Base-by-base conservation (phyloP, 495 filamentous ascomycete species). In the Aspergillus kassunensis region DNA sequence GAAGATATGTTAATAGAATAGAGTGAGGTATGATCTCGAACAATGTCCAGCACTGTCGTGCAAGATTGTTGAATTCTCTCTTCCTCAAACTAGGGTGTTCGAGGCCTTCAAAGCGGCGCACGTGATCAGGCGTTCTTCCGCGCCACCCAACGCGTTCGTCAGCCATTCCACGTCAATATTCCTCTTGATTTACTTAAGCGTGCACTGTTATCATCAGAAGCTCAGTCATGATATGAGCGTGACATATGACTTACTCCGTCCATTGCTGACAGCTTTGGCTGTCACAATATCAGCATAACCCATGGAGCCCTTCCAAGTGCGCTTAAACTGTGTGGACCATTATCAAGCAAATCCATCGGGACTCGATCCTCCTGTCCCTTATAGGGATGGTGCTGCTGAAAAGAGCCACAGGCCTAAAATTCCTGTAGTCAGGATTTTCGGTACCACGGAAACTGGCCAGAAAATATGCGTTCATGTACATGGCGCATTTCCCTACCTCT, bases 391-490 rank as follows among this genome's bases (percentile, higher is more conserved):
- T 13, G 49, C 73, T 67, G 33, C 78, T 74, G 66, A 66, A 64
- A 63, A 75, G 59, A 55, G 85, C 55, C 64, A 77, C 46, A 77
- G 80, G 30, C 83, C 88, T 1, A 85, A 79, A 47, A 83, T 97
- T 8, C 95, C 93, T 1, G 83, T 97, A 19, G 86, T 98, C 43
- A 83, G 93, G 55, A 81, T 93, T 16, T 98, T 97, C 66, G 95
- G 93, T 0, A 84, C 90, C 4, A 96, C 93, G 2, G 95, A 97
- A 66, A 89, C 90, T 0, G 95, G 95, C 2, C 92, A 98, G 66
- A 95, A 91, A 56, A 89, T 97, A 13, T 97, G 93, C 71, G 90
- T 90, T 19, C 93, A 98, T 77, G 83, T 98, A 39, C 93, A 98
- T 65, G 93, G 95, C 54, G 92, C 85, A 24, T 90, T 97, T 61